Evolutionary conservation across 2,329 filamentous ascomycete genomes (phyloP).

Genomic region (Sodiomyces alkalinus): DNA sequence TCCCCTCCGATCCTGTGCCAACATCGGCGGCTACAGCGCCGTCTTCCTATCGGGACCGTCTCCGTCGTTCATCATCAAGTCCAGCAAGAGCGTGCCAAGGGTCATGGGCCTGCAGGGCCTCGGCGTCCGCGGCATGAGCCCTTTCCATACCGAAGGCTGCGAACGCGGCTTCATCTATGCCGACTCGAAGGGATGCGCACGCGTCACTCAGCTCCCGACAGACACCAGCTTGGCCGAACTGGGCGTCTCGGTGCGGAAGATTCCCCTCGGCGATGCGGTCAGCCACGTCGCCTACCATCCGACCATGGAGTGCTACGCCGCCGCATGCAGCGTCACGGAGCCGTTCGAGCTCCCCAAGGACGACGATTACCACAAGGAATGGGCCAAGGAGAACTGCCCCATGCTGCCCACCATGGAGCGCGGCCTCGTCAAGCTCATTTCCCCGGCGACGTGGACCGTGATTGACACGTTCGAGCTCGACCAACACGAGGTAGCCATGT

Average conservation of each 20-base stretch:
- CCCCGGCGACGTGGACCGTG: slow-evolving; percentile 59
- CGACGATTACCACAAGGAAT: slow-evolving; percentile 69
- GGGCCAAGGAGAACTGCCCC: slow-evolving; percentile 53
- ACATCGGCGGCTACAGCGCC: slow-evolving; percentile 63
- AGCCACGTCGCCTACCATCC: slow-evolving; percentile 63
- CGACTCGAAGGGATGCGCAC: slow-evolving; percentile 55
- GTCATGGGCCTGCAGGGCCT: slow-evolving; percentile 58
- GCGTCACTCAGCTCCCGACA: slow-evolving; percentile 55
- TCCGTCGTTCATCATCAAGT: slow-evolving; percentile 70
- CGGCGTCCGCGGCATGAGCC: slow-evolving; percentile 54
- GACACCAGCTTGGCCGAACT: slow-evolving; percentile 57
- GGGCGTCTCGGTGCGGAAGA: slow-evolving; percentile 59
- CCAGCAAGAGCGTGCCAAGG: slow-evolving; percentile 60
- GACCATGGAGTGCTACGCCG: slow-evolving; percentile 57
- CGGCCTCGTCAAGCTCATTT: slow-evolving; percentile 64
- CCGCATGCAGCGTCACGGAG: slow-evolving; percentile 52
- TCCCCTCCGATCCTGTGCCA: slow-evolving; percentile 41
- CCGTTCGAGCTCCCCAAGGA: slow-evolving; percentile 77
- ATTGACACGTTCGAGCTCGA: slow-evolving; percentile 67
- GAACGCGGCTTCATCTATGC: slow-evolving; percentile 74
- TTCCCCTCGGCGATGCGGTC: slow-evolving; percentile 55
- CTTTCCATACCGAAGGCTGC: slow-evolving; percentile 64
- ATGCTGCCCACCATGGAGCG: slow-evolving; percentile 55
- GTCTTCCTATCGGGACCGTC: slow-evolving; percentile 72
- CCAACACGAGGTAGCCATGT: slow-evolving; percentile 61